Evolutionary conservation across 257 asterid species (phyloP), one percentile per base, ranked within the genome.

Genomic region (Solanum chmielewskii): DNA sequence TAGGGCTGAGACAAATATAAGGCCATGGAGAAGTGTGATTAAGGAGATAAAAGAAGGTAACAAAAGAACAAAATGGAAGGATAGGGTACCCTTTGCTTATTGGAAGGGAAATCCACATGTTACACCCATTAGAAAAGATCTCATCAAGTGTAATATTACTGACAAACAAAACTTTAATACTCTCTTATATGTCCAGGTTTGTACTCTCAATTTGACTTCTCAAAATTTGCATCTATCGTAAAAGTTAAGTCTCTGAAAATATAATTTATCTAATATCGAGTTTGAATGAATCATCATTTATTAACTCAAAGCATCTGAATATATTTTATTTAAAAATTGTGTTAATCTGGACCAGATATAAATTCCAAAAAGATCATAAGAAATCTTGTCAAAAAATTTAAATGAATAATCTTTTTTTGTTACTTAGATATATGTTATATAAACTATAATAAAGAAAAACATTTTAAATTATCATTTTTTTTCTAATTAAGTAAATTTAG

Each of bases 41-140:
- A 89, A 93, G 87, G 96, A 93, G 60, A 93, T 96, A 81, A 90
- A 89, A 92, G 93, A 95, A 92, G 98, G 97, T 71, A 93, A 94
- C 75, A 85, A 93, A 88, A 93, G 69, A 89, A 89, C 81, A 56
- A 92, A 90, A 86, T 96, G 99, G 99, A 95, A 87, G 85, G 98
- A 94, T 5, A 93, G 99, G 91, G 93, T 85, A 76, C 96, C 99
- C 33, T 94, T 92, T 86, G 99, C 99, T 25, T 96, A 96, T 76
- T 96, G 99, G 99, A 96, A 83, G 69, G 99, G 99, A 70, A 95
- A 96, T 86, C 99, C 98, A 15, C 15, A 80, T 21, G 97, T 92
- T 64, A 82, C 92, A 85, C 96, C 95, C 4, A 92, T 95, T 94
- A 92, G 99, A 90, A 90, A 23, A 41, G 98, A 95, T 45, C 94